These are phyloP conservation scores for Ceratobasidium sp. DNA, from an alignment of 1,284 basidiomycete genomes.

Conservation along the genomic window DNA sequence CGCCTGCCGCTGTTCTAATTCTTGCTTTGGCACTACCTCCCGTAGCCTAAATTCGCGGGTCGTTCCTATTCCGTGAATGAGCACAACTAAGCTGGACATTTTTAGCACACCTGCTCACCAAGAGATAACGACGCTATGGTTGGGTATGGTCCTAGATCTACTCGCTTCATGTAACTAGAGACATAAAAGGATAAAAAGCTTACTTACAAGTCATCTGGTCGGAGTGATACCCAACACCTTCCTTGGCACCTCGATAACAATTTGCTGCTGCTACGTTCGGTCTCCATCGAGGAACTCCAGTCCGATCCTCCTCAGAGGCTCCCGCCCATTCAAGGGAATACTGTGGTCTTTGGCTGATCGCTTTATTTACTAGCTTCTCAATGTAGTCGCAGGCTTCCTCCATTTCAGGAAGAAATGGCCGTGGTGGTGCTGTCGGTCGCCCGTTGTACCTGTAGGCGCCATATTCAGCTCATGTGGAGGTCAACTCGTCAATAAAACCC, in stretches of 20 bases:
- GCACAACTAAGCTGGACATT: conserved; percentile 44
- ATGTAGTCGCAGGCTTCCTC: conserved; percentile 82
- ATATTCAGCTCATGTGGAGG: neutral
- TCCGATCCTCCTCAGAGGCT: conserved; percentile 54
- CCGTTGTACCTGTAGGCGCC: conserved; percentile 79
- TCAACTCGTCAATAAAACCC: conserved; percentile 45
- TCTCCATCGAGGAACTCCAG: conserved; percentile 68
- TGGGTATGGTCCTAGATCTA: conserved; percentile 87
- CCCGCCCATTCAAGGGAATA: conserved; percentile 82
- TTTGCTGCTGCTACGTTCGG: conserved; percentile 94
- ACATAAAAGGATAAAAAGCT: neutral
- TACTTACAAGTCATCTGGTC: conserved; percentile 65
- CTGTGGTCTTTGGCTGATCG: conserved; percentile 72
- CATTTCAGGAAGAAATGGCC: conserved; percentile 77
- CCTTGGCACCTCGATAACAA: conserved; percentile 85
- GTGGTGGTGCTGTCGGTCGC: conserved; percentile 68
- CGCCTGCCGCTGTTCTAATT: conserved; percentile 67
- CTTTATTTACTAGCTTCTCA: conserved; percentile 81
- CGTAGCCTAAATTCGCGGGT: conserved; percentile 81
- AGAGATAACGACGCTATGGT: conserved; percentile 94
- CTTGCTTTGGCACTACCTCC: conserved; percentile 75
- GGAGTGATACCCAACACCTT: conserved; percentile 88
- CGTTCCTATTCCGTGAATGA: conserved; percentile 66
- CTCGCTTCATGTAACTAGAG: conserved; percentile 66
- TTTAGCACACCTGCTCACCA: conserved; percentile 64